Evolutionary conservation across 352 stramenopile species (phyloP).

Genomic region (Globisporangium recalcitrans): DNA sequence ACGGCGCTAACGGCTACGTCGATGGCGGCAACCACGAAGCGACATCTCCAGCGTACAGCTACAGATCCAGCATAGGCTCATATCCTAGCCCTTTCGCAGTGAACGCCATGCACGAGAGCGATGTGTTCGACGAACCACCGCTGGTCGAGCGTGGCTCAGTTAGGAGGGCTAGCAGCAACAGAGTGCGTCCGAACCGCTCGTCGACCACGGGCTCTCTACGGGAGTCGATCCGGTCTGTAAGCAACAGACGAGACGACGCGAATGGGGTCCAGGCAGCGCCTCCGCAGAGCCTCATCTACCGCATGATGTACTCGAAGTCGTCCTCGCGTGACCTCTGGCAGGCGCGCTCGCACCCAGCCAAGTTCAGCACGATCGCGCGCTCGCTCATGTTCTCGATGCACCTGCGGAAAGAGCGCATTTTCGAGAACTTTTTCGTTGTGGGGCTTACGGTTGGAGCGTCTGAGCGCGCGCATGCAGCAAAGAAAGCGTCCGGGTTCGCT

Average conservation of each 20-base stretch:
- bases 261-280: constrained; percentile 22
- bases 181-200: constrained; percentile 40
- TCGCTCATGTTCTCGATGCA: constrained; percentile 81
- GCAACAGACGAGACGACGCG: background rate
- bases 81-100: background rate
- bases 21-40: background rate
- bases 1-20: background rate
- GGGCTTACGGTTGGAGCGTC: constrained; percentile 35
- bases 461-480: constrained; percentile 26
- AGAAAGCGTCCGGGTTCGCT: constrained; percentile 24
- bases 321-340: constrained; percentile 59
- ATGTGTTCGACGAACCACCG: constrained; percentile 2
- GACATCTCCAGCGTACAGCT: background rate
- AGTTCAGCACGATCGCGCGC: constrained; percentile 56
- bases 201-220: constrained; percentile 43
- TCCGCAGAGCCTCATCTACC: constrained; percentile 64
- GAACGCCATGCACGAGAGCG: background rate
- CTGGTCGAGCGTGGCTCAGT: constrained; percentile 25
- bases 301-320: constrained; percentile 72
- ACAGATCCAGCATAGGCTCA: constrained; percentile 6
- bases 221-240: background rate
- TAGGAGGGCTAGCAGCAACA: constrained; percentile 21
- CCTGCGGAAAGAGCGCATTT: constrained; percentile 74
- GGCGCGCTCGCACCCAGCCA: constrained; percentile 33
- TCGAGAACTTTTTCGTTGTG: constrained; percentile 78